phyloP scores from a whole-genome alignment of 2,329 filamentous ascomycete species.

The Botryosphaeria dothidea region DNA sequence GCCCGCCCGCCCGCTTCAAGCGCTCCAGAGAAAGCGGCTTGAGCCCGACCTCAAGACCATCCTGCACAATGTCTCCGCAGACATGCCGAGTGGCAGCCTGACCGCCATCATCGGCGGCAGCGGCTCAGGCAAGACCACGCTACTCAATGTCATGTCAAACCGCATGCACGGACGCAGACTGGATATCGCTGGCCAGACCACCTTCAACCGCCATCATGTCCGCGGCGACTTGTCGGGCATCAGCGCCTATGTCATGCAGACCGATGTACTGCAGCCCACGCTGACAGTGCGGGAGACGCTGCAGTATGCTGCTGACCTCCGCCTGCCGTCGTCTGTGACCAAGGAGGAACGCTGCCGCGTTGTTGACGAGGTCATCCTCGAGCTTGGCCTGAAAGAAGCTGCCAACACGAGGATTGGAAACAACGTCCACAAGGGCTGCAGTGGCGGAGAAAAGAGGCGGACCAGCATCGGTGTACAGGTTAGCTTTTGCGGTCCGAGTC shows the following conservation, averaged over 20 bases:
- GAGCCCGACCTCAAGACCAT: constrained; percentile 53
- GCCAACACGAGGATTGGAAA: constrained; percentile 74
- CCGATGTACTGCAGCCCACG: constrained; percentile 72
- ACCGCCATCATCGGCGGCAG: constrained; percentile 76
- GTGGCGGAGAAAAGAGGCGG: constrained; percentile 75
- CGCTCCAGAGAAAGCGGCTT: too few species aligned
- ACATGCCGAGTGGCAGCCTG: constrained; percentile 65
- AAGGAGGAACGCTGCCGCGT: constrained; percentile 60
- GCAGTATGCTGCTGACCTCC: constrained; percentile 70
- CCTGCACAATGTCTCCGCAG: constrained; percentile 63
- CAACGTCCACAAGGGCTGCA: constrained; percentile 71
- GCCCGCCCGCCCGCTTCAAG: constrained; percentile 34
- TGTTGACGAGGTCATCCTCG: constrained; percentile 75
- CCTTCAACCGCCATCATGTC: constrained; percentile 57
- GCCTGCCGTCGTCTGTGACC: constrained; percentile 64
- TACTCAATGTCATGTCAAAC: constrained; percentile 69
- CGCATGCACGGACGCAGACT: constrained; percentile 62
- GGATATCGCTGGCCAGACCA: constrained; percentile 53
- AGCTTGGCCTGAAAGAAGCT: constrained; percentile 75
- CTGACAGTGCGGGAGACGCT: constrained; percentile 76
- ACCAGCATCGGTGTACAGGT: constrained; percentile 74
- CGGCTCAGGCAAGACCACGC: constrained; percentile 64
- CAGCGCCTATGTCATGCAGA: constrained; percentile 72
- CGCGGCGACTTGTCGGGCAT: constrained; percentile 46
- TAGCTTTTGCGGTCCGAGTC: neutral